phyloP scores from a whole-genome alignment of 164 flowering plant genomes.

The Malania oleifera region DNA sequence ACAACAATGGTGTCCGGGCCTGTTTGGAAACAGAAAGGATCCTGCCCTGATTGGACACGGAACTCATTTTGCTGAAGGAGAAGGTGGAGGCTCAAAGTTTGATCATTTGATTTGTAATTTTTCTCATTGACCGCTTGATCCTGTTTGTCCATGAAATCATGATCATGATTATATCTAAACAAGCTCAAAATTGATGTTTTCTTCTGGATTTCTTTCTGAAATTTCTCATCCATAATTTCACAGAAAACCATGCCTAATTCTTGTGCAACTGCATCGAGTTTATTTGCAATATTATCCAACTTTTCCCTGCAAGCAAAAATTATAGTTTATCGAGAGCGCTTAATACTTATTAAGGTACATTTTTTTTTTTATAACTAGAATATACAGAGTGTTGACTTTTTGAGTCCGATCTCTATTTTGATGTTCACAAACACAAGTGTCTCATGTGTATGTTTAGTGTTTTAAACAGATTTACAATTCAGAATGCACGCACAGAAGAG shows the following conservation, averaged over 20 bases:
- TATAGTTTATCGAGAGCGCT: no score
- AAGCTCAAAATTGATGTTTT: slow-evolving; percentile 23
- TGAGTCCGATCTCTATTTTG: no score
- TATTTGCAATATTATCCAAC: slow-evolving; percentile 31
- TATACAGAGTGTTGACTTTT: no score
- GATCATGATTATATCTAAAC: slow-evolving; percentile 21
- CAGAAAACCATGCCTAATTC: slow-evolving; percentile 29
- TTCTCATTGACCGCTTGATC: background rate
- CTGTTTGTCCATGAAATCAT: slow-evolving; percentile 1
- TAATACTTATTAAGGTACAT: no score
- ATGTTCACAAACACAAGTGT: no score
- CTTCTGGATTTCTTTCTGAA: slow-evolving; percentile 1
- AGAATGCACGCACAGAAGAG: no score
- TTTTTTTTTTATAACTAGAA: no score
- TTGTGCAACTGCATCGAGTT: slow-evolving; percentile 35
- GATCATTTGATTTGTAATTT: background rate
- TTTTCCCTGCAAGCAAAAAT: slow-evolving; percentile 31
- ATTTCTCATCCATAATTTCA: slow-evolving; percentile 9
- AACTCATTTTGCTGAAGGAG: slow-evolving; percentile 19
- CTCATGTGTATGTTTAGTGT: no score
- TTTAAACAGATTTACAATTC: no score
- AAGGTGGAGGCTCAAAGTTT: slow-evolving; percentile 33
- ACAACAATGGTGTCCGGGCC: slow-evolving; percentile 31
- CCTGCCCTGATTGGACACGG: slow-evolving; percentile 11
- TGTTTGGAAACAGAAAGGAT: slow-evolving; percentile 25